Percentiles rank a stretch among this genome's conserved stretches.
Conservation (phyloP, 2,329 filamentous ascomycete species). For the Tolypocladium ovalisporum region DNA sequence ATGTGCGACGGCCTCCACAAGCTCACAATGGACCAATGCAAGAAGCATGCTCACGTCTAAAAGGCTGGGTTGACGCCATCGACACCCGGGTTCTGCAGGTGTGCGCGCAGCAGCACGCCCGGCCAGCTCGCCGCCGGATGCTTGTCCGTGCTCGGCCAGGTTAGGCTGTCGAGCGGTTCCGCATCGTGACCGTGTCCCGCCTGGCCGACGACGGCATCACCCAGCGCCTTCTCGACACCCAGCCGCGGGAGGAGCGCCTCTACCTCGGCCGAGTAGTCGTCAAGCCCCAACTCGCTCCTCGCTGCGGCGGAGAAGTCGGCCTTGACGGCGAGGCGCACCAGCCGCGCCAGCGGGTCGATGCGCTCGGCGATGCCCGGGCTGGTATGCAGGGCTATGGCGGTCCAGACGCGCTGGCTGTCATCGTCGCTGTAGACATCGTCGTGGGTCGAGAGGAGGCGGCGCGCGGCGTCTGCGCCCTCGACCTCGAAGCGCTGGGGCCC, state of each 20-base stretch:
- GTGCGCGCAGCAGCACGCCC: slow-evolving; percentile 17
- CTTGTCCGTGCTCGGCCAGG: slow-evolving; percentile 14
- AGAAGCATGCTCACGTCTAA: slow-evolving; percentile 2
- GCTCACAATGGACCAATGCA: background rate
- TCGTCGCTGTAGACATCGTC: slow-evolving; percentile 13
- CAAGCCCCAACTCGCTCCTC: background rate
- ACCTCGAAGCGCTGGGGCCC: slow-evolving; percentile 23
- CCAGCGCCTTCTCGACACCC: slow-evolving; percentile 13
- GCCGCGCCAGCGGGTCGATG: slow-evolving; percentile 19
- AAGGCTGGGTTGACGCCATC: slow-evolving; percentile 17
- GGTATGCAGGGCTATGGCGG: slow-evolving; percentile 22
- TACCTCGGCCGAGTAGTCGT: slow-evolving; percentile 7
- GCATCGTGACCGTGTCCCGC: slow-evolving; percentile 8
- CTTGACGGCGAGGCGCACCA: slow-evolving; percentile 19
- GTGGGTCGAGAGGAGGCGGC: slow-evolving; percentile 12
- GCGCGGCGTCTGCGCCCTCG: slow-evolving; percentile 19
- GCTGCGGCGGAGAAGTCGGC: slow-evolving; percentile 16
- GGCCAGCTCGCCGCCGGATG: slow-evolving; percentile 19
- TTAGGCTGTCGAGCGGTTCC: slow-evolving; percentile 11
- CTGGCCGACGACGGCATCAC: slow-evolving; percentile 16
- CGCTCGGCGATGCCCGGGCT: slow-evolving; percentile 24
- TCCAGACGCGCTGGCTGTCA: slow-evolving; percentile 20
- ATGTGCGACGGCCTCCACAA: background rate
- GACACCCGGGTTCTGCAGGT: slow-evolving; percentile 16
- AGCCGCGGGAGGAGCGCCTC: slow-evolving; percentile 14